These are phyloP conservation scores for Chaetomiaceae sp. DNA, from an alignment of 2,329 filamentous ascomycete species.

Conservation along the genomic window DNA sequence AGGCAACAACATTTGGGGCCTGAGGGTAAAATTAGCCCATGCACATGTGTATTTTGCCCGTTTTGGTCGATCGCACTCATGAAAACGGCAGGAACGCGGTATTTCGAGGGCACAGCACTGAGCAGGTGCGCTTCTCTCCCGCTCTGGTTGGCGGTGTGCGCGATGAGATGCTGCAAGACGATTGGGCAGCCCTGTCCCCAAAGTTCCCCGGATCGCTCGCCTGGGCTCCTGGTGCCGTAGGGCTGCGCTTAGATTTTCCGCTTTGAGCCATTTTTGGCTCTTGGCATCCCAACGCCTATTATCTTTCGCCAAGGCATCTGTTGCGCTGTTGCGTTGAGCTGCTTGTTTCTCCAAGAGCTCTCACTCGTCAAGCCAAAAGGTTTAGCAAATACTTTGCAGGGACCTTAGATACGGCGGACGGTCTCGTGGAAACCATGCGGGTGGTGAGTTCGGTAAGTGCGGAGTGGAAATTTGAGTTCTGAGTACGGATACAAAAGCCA, in stretches of 20 bases:
- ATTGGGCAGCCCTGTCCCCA: conserved; percentile 3
- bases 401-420: no score
- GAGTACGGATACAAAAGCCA: no score
- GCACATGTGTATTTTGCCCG: conserved; percentile 15
- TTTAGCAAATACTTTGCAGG: no score
- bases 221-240: conserved; percentile 8
- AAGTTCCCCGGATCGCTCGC: conserved; percentile 3
- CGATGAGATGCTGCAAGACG: neutral
- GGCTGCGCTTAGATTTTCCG: conserved; percentile 9
- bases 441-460: neutral
- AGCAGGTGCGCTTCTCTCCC: neutral
- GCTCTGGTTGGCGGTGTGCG: neutral
- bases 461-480: neutral
- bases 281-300: no score
- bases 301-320: no score
- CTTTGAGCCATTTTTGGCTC: neutral
- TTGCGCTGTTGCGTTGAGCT: no score
- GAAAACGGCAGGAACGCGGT: conserved; percentile 5
- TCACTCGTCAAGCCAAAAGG: no score
- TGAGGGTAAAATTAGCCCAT: conserved; percentile 18
- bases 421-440: no score
- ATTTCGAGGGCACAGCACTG: no score
- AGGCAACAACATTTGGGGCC: neutral
- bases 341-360: no score
- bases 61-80: neutral